Evolutionary conservation across 2,329 filamentous ascomycete species (phyloP), one percentile per base, ranked within the genome.

Genomic region (Phyllosticta citribraziliensis): DNA sequence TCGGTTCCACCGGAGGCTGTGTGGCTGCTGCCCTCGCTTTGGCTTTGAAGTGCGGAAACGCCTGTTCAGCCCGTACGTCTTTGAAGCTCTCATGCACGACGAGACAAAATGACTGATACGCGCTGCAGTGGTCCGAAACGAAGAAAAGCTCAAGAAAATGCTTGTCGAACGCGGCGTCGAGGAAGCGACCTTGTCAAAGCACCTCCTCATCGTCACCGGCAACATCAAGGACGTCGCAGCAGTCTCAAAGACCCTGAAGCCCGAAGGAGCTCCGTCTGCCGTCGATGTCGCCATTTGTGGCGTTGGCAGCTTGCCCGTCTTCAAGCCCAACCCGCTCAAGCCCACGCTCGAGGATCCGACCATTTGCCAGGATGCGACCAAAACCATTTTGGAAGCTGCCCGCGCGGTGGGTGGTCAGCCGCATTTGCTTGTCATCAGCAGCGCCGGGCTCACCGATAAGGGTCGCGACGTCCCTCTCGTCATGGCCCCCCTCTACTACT

Each of bases 211-310:
- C 33, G 11, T 40, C 33, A 17, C 14, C 33, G 33, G 33, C 10
- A 17, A 40, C 33, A 40, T 40, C 33, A 40, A 40, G 17, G 33
- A 40, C 33, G 14, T 5, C 14, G 33, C 10, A 12, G 33, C 33
- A 12, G 10, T 12, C 33, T 40, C 33, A 14, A 40, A 40, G 12
- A 40, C 33, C 11, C 10, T 40, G 11, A 40, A 40, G 33, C 33
- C 33, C 12, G 33, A 40, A 40, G 9, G 33, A 17, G 2, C 33
- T 40, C 9, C 33, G 11, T 40, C 33, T 11, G 33, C 72, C 0
- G 78, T 78, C 27, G 74, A 77, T 63, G 69, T 72, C 10, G 77
- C 83, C 60, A 64, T 81, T 55, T 75, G 71, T 27, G 80, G 80
- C n/a, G 73, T 84, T 35, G 80, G 80, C 62, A 70, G 68, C 25